Conservation (phyloP, 1,284 basidiomycete genomes). For the Trametes versicolor region DNA sequence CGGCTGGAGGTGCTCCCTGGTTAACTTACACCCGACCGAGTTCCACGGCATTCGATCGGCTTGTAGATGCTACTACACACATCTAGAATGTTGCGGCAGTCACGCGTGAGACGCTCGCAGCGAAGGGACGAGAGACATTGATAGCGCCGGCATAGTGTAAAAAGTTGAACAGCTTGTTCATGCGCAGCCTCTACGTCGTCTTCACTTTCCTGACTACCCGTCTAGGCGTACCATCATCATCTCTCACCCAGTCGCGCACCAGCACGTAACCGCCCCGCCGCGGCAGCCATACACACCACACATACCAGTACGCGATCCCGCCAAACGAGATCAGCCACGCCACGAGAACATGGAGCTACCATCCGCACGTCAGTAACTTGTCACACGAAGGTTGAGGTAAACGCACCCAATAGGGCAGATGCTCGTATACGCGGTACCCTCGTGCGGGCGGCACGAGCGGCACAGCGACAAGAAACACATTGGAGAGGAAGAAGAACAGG, state of each 20-base stretch:
- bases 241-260: constrained; percentile 56
- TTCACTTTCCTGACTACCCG: constrained; percentile 34
- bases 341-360: constrained; percentile 64
- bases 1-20: constrained; percentile 14
- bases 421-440: constrained; percentile 60
- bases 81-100: background rate
- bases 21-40: constrained; percentile 13
- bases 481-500: constrained; percentile 67
- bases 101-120: too few species aligned
- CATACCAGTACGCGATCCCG: constrained; percentile 69
- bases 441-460: constrained; percentile 67
- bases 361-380: constrained; percentile 2
- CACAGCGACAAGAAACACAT: constrained; percentile 65
- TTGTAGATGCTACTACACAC: background rate
- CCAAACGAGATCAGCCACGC: constrained; percentile 59
- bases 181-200: constrained; percentile 1
- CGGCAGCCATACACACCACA: constrained; percentile 66
- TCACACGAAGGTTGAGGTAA: background rate
- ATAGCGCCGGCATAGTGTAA: background rate
- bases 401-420: constrained; percentile 73
- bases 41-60: background rate
- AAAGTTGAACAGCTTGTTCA: background rate
- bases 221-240: constrained; percentile 55
- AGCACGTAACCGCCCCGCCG: constrained; percentile 58
- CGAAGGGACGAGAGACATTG: background rate